Evolutionary conservation across 2,329 filamentous ascomycete genomes (phyloP), one percentile per base, ranked within the genome.

Genomic region (Rhynchosporium secalis): DNA sequence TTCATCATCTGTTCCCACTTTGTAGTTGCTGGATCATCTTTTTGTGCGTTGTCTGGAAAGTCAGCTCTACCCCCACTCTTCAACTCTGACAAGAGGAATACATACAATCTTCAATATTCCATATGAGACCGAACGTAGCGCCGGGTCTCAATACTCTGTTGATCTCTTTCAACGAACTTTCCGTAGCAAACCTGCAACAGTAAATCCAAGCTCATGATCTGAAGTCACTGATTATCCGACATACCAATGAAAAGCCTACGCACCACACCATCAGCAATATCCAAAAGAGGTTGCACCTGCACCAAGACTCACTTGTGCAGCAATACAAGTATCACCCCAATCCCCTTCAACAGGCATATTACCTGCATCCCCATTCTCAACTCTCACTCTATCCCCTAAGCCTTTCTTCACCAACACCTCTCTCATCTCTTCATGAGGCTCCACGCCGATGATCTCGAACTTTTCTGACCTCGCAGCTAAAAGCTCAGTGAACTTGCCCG

Each of bases 91-190:
- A 36, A 36, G 33, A 36, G 6, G 20, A 36, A 36, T 10, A 76
- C 81, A 70, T 75, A 87, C 87, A 90, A 66, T 89, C 86, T 72
- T 91, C 88, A 63, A 87, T 78, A 69, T 91, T 91, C 89, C 89
- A 92, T 58, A 92, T 86, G 73, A 90, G 74, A 13, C 85, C 88
- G 33, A 92, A 78, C 33, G 79, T 78, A 6, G 82, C 83, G 6
- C 81, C 81, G 0, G 85, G 85, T 69, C 81, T 82, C 54, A 92
- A 75, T 0, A 89, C 81, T 52, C 88, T 82, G 67, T 85, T 81
- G n/a, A 92, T 87, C 69, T 91, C 87, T 51, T 78, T 75, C 33
- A 92, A 76, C 0, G 87, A 78, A 41, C 83, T 80, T 47, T 81
- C 76, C 58, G 81, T 89, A 45, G 88, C 85, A 75, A 92, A 92